Evolutionary conservation across 345 rosid genomes (phyloP).

Genomic region (Lenwebbia sp.): DNA sequence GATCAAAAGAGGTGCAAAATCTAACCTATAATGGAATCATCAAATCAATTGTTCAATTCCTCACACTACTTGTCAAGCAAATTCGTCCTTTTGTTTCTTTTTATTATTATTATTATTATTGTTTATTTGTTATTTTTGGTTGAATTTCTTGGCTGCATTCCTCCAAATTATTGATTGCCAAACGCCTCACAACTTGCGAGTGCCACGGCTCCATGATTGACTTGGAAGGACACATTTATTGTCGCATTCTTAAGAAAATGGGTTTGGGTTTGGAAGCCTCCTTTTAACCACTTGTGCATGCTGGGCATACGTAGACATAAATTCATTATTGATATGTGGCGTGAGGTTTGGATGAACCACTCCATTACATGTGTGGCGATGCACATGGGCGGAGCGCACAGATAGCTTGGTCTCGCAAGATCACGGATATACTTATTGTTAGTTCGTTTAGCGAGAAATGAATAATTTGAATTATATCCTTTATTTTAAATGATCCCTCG

Average conservation of each 20-base stretch:
- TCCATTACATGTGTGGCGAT: background rate
- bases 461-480: background rate
- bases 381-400: background rate
- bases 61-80: background rate
- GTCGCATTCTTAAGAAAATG: background rate
- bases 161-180: background rate
- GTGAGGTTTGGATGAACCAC: background rate
- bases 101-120: too few species aligned
- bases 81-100: background rate
- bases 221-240: background rate
- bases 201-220: background rate
- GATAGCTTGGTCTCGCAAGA: background rate
- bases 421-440: background rate
- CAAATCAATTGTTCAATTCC: background rate
- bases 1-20: background rate
- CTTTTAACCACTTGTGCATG: background rate
- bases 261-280: background rate
- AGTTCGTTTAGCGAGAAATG: background rate
- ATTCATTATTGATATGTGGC: background rate
- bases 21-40: background rate
- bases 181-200: background rate
- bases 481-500: fast-evolving
- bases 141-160: background rate
- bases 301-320: background rate
- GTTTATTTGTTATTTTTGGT: background rate